Evolutionary conservation across 75 land plant species (phyloP), one percentile per base, ranked within the genome.

Genomic region (Cupressus sempervirens): DNA sequence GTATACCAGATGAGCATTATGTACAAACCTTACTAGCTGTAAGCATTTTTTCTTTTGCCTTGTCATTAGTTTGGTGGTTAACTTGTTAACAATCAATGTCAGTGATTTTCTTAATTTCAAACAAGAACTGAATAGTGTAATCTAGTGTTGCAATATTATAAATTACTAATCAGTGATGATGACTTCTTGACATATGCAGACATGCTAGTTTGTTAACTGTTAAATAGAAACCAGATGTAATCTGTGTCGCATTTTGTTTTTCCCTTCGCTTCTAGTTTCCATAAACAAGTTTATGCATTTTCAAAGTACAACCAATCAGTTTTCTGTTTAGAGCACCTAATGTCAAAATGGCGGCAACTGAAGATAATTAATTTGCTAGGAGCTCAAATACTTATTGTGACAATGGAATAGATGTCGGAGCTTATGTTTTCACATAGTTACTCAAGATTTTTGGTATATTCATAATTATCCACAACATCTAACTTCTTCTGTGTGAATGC

Each of bases 1-100:
- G 99, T 75, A 96, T 98, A 80, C 98, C 99, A 70, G 99, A 98
- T 91, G 99, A 98, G 85, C 99, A 98, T 86, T 98, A 98, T 91
- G 94, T 96, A 85, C 99, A 94, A 82, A 98, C 99, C 12, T 83
- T 98, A 83, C 85, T 98, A 26, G 98, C 99, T 45, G 98, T 98
- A 90, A 93, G 96, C 84, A 75, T 40, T 85, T 85, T 0, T 7
- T 36, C 80, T 41, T 65, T 54, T 43, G 43, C 7, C 1, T 38
- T 34, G 83, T 48, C 77, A 82, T 48, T 54, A 38, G 53, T 82
- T 32, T 7, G 3, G 18, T 34, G n/a, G 36, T 34, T 53, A 36
- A 35, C 26, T n/a, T 74, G 70, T 12, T 26, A 79, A 79, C 81
- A 79, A 79, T 26, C 29, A 10, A 79, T 26, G 3, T 16, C 3